Evolutionary conservation across 768 basidiomycete genomes (phyloP), one percentile per base, ranked within the genome.

Genomic region (Agaricus sinodeliciosus): DNA sequence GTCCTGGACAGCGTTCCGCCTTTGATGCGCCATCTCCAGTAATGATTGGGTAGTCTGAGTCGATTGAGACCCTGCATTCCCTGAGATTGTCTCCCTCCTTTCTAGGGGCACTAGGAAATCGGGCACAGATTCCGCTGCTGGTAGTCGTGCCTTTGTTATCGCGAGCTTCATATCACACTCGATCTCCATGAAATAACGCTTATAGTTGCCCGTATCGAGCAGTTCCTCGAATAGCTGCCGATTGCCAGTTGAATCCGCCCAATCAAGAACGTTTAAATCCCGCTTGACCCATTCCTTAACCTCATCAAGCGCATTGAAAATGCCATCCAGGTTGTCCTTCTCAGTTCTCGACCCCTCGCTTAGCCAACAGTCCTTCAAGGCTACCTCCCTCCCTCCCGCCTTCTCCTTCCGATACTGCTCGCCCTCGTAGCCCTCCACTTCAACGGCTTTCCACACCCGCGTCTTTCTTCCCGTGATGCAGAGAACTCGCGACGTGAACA

Each of bases 301-400:
- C 36, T 41, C 16, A 4, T 57, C 37, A 12, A 57, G 39, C 19
- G 47, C 37, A 9, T 48, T 4, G 37, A 56, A 55, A 31, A 62
- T 54, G 19, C 15, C 39, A 0, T 41, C 11, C 40, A 59, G 58
- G 16, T 59, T 57, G 19, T 59, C 27, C 9, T 22, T 19, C 27
- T 61, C 58, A 2, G 56, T 58, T 2, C n/a, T 12, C 8, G 60
- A 48, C 5, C n/a, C 18, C 2, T 16, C 40, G 19, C 58, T 52
- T 3, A 61, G 44, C 60, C 60, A 63, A 9, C 58, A 56, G 39
- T 63, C 58, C 49, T 60, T 59, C 19, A 63, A 15, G 8, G 57
- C 57, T 2, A 47, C 28, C 9, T 28, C 15, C 18, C 8, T 41
- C 34, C 49, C 56, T 26, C 54, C 57, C 31, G 2, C 37, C 16